Evolutionary conservation across 805 yeast species (phyloP).

Genomic region (Lipomyces chichibuensis): DNA sequence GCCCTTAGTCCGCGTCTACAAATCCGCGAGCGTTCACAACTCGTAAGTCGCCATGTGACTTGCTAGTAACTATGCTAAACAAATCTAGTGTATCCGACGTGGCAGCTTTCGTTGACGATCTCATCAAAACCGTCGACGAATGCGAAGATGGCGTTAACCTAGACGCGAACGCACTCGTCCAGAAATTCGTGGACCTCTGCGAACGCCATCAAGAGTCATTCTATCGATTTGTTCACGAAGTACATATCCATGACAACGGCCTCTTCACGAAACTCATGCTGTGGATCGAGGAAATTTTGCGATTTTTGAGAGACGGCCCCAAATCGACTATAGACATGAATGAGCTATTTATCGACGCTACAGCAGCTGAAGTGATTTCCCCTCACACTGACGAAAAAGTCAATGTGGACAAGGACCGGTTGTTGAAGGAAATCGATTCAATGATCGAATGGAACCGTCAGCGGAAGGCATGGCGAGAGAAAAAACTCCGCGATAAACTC

Average conservation of each 20-base stretch:
- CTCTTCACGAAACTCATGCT: slow-evolving; percentile 69
- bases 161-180: slow-evolving; percentile 66
- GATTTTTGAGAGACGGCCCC: slow-evolving; percentile 62
- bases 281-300: slow-evolving; percentile 74
- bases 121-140: slow-evolving; percentile 59
- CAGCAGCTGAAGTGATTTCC: neutral
- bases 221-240: slow-evolving; percentile 75
- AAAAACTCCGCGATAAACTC: slow-evolving; percentile 28
- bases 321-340: slow-evolving; percentile 36
- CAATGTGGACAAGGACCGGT: slow-evolving; percentile 38
- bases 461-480: slow-evolving; percentile 45
- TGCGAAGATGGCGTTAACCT: slow-evolving; percentile 53
- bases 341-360: slow-evolving; percentile 26
- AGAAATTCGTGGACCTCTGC: slow-evolving; percentile 64
- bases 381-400: slow-evolving; percentile 34
- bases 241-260: slow-evolving; percentile 76
- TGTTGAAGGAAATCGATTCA: slow-evolving; percentile 48
- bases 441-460: slow-evolving; percentile 46
- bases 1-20: slow-evolving; percentile 70
- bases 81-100: slow-evolving; percentile 54
- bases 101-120: slow-evolving; percentile 67
- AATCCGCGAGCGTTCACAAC: slow-evolving; percentile 64
- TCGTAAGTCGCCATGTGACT: slow-evolving; percentile 43
- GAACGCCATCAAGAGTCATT: slow-evolving; percentile 72
- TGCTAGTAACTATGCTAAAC: neutral